Conservation (phyloP, 2,329 filamentous ascomycete species). For the Triangularia setosa region DNA sequence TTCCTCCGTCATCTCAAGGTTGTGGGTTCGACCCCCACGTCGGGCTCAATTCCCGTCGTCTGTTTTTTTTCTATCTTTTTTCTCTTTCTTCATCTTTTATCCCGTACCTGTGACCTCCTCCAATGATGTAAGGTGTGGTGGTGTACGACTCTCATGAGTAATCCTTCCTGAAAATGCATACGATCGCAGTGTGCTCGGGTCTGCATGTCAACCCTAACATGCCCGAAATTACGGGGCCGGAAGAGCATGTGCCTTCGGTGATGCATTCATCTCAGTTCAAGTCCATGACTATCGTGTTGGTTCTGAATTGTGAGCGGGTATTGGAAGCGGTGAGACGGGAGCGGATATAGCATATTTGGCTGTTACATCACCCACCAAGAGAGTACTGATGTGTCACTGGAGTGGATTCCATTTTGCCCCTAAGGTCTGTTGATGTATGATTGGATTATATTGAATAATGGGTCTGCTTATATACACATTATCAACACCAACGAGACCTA, state of each 20-base stretch:
- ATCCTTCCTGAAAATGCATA: no score
- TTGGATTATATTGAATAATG: no score
- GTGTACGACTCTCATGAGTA: no score
- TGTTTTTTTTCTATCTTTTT: not conserved
- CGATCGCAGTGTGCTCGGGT: slow-evolving; percentile 38
- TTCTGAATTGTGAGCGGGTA: no score
- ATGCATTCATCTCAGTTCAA: slow-evolving; percentile 38
- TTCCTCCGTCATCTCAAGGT: not conserved
- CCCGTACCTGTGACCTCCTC: no score
- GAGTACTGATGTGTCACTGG: slow-evolving; percentile 36
- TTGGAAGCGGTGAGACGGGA: slow-evolving; percentile 38
- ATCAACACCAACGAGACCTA: no score
- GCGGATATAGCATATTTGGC: slow-evolving; percentile 36
- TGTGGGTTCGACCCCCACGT: not conserved
- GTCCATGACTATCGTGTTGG: slow-evolving; percentile 34
- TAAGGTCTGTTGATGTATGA: slow-evolving; percentile 28
- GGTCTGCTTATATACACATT: no score
- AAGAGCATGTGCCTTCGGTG: slow-evolving; percentile 26
- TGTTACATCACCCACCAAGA: slow-evolving; percentile 34
- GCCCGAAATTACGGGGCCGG: slow-evolving; percentile 32
- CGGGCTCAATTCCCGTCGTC: not conserved
- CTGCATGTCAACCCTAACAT: slow-evolving; percentile 34
- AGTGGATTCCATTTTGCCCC: slow-evolving; percentile 37
- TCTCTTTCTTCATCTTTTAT: not conserved
- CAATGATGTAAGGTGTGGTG: no score